These are phyloP conservation scores for Starmerella ratchasimensis DNA, from an alignment of 805 yeast species.

Conservation along the genomic window DNA sequence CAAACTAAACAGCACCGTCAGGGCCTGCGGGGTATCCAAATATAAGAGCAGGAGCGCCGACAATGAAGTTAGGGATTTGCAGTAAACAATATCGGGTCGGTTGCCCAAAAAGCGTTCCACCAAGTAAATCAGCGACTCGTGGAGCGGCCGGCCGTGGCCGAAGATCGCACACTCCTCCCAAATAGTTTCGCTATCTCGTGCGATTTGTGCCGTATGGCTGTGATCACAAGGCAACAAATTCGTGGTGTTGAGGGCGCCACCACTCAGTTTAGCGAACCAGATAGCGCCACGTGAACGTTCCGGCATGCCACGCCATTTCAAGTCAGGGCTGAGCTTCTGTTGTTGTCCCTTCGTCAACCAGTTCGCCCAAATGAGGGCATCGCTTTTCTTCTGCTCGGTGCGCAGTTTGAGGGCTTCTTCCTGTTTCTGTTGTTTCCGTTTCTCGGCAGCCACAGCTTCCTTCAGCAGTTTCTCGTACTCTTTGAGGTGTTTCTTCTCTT, in stretches of 20 bases:
- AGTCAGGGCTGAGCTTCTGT: conserved; percentile 33
- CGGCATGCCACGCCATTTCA: conserved; percentile 53
- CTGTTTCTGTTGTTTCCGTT: conserved; percentile 26
- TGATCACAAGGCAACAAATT: background rate
- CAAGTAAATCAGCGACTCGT: conserved; percentile 26
- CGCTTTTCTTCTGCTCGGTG: conserved; percentile 15
- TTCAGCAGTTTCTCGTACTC: conserved; percentile 36
- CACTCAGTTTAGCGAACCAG: conserved; percentile 34
- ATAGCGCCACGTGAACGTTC: conserved; percentile 32
- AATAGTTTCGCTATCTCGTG: conserved; percentile 22
- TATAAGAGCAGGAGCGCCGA: conserved; percentile 33
- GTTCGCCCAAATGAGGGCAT: conserved; percentile 30
- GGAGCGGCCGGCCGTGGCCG: conserved; percentile 26
- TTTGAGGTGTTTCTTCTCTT: conserved; percentile 39
- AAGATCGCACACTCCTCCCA: conserved; percentile 32
- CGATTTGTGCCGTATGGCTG: background rate
- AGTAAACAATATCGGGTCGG: conserved; percentile 25
- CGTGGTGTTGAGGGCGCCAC: background rate
- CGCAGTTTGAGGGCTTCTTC: conserved; percentile 18
- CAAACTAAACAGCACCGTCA: conserved; percentile 31
- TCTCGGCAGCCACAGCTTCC: conserved; percentile 27
- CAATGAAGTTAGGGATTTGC: conserved; percentile 29
- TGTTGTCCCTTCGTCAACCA: conserved; percentile 21
- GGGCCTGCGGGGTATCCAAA: conserved; percentile 29
- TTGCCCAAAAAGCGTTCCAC: conserved; percentile 26